phyloP scores from a whole-genome alignment of 1,139 yeast species.

The Blastobotrys capitulatus region DNA sequence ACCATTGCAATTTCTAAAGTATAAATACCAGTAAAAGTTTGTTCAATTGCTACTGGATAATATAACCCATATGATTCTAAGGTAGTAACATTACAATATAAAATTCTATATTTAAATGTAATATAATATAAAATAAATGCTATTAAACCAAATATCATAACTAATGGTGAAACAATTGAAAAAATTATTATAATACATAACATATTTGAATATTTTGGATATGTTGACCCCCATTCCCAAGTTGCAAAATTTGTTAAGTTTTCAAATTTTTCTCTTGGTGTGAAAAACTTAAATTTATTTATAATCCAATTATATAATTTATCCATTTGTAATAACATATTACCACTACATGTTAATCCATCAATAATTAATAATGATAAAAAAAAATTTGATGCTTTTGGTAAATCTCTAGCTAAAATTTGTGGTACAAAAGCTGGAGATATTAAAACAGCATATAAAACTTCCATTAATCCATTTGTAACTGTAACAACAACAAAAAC shows the following conservation, averaged over 20 bases:
- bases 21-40: slow-evolving; percentile 72
- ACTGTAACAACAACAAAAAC: slow-evolving; percentile 79
- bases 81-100: slow-evolving; percentile 42
- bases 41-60: slow-evolving; percentile 70
- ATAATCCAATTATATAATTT: slow-evolving; percentile 28
- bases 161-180: slow-evolving; percentile 72
- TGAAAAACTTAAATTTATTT: slow-evolving; percentile 42
- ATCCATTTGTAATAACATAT: slow-evolving; percentile 15
- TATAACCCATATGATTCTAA: slow-evolving; percentile 67
- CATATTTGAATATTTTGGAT: slow-evolving; percentile 69
- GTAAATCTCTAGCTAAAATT: slow-evolving; percentile 65
- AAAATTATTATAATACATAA: slow-evolving; percentile 75
- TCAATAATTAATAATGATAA: slow-evolving; percentile 66
- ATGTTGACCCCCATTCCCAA: slow-evolving; percentile 71
- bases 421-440: slow-evolving; percentile 71
- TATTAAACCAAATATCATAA: slow-evolving; percentile 55
- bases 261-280: slow-evolving; percentile 13
- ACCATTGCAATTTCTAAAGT: slow-evolving; percentile 71
- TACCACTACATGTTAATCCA: slow-evolving; percentile 67
- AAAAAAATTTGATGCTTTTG: slow-evolving; percentile 78
- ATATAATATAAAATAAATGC: slow-evolving; percentile 52
- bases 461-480: slow-evolving; percentile 70
- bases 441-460: slow-evolving; percentile 57
- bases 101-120: slow-evolving; percentile 60
- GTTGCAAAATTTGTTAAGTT: slow-evolving; percentile 32